Evolutionary conservation across 2,329 filamentous ascomycete species (phyloP), one percentile per base, ranked within the genome.

Genomic region (Paraphoma sp.): DNA sequence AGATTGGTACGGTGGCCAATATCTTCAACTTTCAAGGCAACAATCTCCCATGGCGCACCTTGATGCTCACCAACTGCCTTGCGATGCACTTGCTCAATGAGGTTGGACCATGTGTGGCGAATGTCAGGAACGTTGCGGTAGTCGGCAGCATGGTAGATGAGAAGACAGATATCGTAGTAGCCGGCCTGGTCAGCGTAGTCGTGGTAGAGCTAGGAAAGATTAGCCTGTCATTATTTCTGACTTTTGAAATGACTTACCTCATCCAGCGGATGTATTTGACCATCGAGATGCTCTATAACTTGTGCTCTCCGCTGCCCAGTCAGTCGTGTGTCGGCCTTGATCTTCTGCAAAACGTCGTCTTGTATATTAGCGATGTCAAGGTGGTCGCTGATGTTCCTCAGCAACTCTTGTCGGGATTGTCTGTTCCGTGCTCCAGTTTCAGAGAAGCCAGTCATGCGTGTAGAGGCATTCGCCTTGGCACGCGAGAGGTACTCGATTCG

Each of bases 331-430:
- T 99, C 95, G 9, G 84, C 84, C 71, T 84, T 87, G 50, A 99
- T 80, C 45, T 92, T 86, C 72, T 93, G 89, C 23, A 98, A 77
- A 42, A 98, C 79, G 68, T 99, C 95, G 71, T 97, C 92, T 75
- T 99, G 95, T 51, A 99, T 95, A 70, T 95, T 94, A 12, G 93
- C 94, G 48, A 98, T 87, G 68, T 99, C 95, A 9, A 99, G 86
- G 44, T 96, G 83, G 64, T 95, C 93, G 2, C 88, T 88, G 23
- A 97, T 90, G 60, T 92, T 88, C 67, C 96, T 91, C 54, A 94
- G 86, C 29, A 98, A 82, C 57, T 93, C 84, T 75, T 97, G 95
- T 73, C 95, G 90, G 58, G 89, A 86, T 70, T 94, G 91, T 48
- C 92, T 86, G 63, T 72, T 74, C 23, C 79, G 76, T 7, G 68